Conservation (phyloP, 2,329 filamentous ascomycete species). For the Colletotrichum sp. region DNA sequence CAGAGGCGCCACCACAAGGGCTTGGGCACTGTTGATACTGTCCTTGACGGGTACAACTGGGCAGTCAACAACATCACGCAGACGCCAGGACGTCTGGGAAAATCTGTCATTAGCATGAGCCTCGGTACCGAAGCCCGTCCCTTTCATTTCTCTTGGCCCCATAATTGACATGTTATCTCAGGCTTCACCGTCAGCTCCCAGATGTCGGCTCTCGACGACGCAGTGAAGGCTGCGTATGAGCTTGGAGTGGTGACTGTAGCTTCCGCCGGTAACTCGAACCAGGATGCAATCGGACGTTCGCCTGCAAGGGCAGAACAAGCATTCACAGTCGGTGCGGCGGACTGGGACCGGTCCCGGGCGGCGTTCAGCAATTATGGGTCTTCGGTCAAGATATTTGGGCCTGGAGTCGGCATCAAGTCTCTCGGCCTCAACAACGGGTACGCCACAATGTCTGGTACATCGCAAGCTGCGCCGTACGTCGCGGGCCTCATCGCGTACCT, state of each 20-base stretch:
- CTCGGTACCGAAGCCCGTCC: slow-evolving; percentile 25
- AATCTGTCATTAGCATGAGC: slow-evolving; percentile 50
- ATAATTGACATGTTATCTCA: background rate
- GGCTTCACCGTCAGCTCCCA: slow-evolving; percentile 17
- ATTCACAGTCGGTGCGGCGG: slow-evolving; percentile 57
- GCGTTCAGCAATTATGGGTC: slow-evolving; percentile 53
- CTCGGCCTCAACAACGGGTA: slow-evolving; percentile 41
- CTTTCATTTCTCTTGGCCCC: slow-evolving; percentile 27
- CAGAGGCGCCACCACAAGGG: slow-evolving; percentile 31
- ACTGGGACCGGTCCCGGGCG: slow-evolving; percentile 40
- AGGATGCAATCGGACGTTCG: slow-evolving; percentile 35
- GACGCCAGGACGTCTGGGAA: slow-evolving; percentile 25
- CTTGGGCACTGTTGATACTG: slow-evolving; percentile 16
- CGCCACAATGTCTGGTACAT: slow-evolving; percentile 50
- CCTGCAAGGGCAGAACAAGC: slow-evolving; percentile 52
- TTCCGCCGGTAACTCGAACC: slow-evolving; percentile 55
- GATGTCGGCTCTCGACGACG: slow-evolving; percentile 52
- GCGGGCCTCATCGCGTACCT: slow-evolving; percentile 25
- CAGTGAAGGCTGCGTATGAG: slow-evolving; percentile 48
- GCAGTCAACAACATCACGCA: slow-evolving; percentile 35
- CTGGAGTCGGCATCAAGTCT: background rate
- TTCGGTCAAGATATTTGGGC: slow-evolving; percentile 9
- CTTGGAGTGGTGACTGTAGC: slow-evolving; percentile 55
- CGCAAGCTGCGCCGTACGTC: slow-evolving; percentile 26
- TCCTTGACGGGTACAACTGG: slow-evolving; percentile 38